Percentiles rank a stretch among this genome's conserved stretches.
Conservation (phyloP, 2,329 filamentous ascomycete species). For the Pseudocercospora musae region DNA sequence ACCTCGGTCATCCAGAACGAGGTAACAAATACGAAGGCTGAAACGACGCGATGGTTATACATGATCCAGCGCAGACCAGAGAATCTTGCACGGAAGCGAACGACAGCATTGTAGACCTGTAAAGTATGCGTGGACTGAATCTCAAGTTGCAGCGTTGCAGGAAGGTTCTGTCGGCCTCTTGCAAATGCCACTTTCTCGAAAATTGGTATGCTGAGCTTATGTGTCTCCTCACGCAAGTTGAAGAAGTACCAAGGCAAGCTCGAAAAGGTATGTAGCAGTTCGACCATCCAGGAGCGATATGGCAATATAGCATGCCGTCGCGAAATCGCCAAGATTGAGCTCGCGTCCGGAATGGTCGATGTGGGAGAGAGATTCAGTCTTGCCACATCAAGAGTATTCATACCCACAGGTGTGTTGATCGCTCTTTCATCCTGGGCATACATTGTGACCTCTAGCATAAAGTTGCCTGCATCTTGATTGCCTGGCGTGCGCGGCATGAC, state of each 20-base stretch:
- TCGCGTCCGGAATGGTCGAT: conserved; percentile 21
- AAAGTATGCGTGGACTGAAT: conserved; percentile 65
- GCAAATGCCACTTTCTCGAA: conserved; percentile 70
- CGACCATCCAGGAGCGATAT: conserved; percentile 69
- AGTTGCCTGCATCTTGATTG: conserved; percentile 80
- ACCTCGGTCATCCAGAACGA: conserved; percentile 78
- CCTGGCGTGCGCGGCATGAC: conserved; percentile 71
- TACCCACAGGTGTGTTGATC: background rate
- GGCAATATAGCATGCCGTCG: conserved; percentile 75
- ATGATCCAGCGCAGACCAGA: conserved; percentile 74
- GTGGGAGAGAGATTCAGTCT: conserved; percentile 16
- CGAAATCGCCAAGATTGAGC: conserved; percentile 45
- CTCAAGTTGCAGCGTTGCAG: conserved; percentile 58
- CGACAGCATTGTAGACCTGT: conserved; percentile 69
- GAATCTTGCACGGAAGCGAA: conserved; percentile 72
- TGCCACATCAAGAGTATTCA: conserved; percentile 20
- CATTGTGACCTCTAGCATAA: conserved; percentile 83
- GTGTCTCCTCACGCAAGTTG: conserved; percentile 61
- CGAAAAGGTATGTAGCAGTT: conserved; percentile 57
- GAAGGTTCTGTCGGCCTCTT: conserved; percentile 52
- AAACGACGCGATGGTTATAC: conserved; percentile 73
- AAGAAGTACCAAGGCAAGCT: conserved; percentile 68
- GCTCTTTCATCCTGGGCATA: conserved; percentile 39
- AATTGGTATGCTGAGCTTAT: conserved; percentile 64
- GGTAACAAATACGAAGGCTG: conserved; percentile 65